Conservation (phyloP, 2,329 filamentous ascomycete genomes). For the Sarocladium brachiariae region DNA sequence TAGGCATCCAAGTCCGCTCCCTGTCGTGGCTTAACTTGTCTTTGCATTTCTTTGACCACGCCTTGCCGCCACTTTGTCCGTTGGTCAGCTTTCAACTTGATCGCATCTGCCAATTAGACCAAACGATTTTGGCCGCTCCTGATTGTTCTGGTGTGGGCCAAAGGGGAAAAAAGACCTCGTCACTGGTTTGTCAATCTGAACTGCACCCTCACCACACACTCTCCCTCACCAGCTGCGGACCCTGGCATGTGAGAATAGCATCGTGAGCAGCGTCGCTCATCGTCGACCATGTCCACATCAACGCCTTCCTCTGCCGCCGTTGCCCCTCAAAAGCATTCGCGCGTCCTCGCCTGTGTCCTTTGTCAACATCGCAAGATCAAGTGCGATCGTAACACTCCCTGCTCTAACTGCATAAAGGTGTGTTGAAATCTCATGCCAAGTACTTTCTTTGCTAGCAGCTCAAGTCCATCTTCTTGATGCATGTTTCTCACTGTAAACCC, state of each 20-base stretch:
- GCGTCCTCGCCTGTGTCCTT: conserved; percentile 48
- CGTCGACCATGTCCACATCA: conserved; percentile 25
- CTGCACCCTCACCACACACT: conserved; percentile 10
- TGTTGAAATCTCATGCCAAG: conserved; percentile 13
- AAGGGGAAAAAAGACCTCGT: conserved; percentile 10
- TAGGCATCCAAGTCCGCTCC: conserved; percentile 4
- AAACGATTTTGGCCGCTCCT: too few relatives aligned
- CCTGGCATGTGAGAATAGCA: conserved; percentile 17
- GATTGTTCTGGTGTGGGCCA: too few relatives aligned
- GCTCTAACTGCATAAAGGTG: conserved; percentile 55
- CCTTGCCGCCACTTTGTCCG: background rate
- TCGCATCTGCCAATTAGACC: too few relatives aligned
- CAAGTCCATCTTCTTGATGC: too few relatives aligned
- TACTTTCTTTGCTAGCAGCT: too few relatives aligned
- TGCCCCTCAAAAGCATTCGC: conserved; percentile 30
- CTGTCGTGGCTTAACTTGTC: background rate
- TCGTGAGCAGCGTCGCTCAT: conserved; percentile 20
- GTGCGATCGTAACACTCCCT: conserved; percentile 53
- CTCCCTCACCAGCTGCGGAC: background rate
- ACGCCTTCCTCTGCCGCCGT: conserved; percentile 15
- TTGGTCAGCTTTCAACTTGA: background rate
- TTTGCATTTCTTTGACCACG: too few relatives aligned
- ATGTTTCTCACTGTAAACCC: too few relatives aligned
- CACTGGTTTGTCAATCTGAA: conserved; percentile 3
- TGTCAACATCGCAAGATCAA: conserved; percentile 58